These are phyloP conservation scores for Lolium rigidum DNA, from an alignment of 176 grass and related monocot genomes.

Conservation along the genomic window DNA sequence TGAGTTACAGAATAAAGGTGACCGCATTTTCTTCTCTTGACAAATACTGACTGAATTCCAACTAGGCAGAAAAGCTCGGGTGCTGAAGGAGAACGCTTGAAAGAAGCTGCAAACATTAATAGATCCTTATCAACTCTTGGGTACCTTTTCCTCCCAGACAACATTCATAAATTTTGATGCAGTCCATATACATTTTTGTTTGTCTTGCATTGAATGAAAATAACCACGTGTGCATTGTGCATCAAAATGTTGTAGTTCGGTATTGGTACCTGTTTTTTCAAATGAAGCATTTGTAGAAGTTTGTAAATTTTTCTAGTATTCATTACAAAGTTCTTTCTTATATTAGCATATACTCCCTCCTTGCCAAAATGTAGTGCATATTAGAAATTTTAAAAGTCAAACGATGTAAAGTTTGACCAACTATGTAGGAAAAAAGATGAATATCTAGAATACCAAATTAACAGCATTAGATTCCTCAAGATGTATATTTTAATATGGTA, in stretches of 20 bases:
- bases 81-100: slow-evolving; percentile 92
- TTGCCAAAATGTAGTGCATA: too few species aligned
- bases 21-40: slow-evolving; percentile 24
- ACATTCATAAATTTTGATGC: slow-evolving; percentile 5
- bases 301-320: neutral
- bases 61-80: slow-evolving; percentile 98
- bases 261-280: slow-evolving; percentile 17
- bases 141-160: slow-evolving; percentile 51
- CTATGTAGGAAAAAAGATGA: too few species aligned
- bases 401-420: too few species aligned
- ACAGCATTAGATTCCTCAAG: too few species aligned
- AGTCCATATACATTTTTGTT: neutral
- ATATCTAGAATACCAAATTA: too few species aligned
- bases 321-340: slow-evolving; percentile 7
- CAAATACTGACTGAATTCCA: slow-evolving; percentile 51
- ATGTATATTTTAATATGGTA: too few species aligned
- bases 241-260: slow-evolving; percentile 7
- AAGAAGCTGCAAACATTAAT: slow-evolving; percentile 98
- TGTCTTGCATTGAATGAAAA: slow-evolving; percentile 16
- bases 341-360: neutral
- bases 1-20: slow-evolving; percentile 44
- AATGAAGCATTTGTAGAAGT: slow-evolving; percentile 8
- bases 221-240: neutral
- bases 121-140: slow-evolving; percentile 96
- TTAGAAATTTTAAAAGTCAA: too few species aligned